Evolutionary conservation across 2,329 filamentous ascomycete species (phyloP).

Genomic region (Xylaria sp.): DNA sequence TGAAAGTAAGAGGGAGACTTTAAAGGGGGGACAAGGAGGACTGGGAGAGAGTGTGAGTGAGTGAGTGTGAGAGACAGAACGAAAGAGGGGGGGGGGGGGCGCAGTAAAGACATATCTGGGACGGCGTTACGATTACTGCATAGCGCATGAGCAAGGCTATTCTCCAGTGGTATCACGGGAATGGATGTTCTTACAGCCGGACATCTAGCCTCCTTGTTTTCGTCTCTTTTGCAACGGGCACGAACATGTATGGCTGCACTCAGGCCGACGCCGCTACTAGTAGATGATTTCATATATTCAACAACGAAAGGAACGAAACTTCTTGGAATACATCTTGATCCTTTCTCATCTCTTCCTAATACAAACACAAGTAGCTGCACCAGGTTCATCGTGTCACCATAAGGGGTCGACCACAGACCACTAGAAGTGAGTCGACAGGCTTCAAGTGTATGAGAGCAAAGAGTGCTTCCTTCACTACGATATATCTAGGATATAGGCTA

Average conservation of each 20-base stretch:
- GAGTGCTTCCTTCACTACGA: too few species aligned
- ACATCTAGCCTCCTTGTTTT: slow-evolving; percentile 8
- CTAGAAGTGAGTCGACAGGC: too few species aligned
- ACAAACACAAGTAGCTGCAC: too few species aligned
- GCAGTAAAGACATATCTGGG: slow-evolving; percentile 1
- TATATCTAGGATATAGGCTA: too few species aligned
- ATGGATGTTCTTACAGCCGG: slow-evolving; percentile 5
- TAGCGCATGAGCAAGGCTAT: slow-evolving; percentile 20
- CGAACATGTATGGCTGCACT: background rate
- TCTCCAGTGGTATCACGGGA: slow-evolving; percentile 6
- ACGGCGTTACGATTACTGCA: slow-evolving; percentile 20
- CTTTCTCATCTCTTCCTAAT: too few species aligned
- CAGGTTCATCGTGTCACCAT: too few species aligned
- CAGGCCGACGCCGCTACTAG: background rate
- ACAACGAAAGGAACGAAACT: background rate
- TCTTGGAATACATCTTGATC: background rate
- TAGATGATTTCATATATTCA: background rate
- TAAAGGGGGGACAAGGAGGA: background rate
- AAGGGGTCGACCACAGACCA: too few species aligned
- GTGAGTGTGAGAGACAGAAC: background rate
- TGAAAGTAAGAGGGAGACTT: background rate
- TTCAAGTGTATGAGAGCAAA: too few species aligned
- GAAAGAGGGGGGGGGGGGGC: background rate
- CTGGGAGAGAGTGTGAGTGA: background rate
- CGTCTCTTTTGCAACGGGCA: slow-evolving; percentile 4